Conservation (phyloP, 225 moss, liverwort and hornwort species). For the Bryoerythrophyllum caledonicum region DNA sequence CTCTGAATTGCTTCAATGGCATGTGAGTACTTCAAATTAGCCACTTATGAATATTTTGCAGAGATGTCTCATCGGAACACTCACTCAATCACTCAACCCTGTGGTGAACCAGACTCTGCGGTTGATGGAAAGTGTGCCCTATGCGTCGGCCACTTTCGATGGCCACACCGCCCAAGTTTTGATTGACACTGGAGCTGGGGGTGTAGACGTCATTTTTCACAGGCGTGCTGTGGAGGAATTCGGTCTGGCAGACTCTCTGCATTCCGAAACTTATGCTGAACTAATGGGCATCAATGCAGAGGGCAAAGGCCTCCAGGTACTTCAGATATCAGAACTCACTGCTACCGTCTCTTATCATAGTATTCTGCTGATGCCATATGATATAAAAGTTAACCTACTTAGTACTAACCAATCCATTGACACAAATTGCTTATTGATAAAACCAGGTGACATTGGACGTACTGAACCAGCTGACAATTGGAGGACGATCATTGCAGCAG, state of each 20-base stretch:
- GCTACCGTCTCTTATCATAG: background rate
- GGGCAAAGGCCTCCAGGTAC: constrained; percentile 67
- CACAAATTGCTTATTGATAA: background rate
- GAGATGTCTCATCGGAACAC: background rate
- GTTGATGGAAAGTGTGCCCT: constrained; percentile 81
- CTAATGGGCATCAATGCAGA: constrained; percentile 71
- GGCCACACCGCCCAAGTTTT: constrained; percentile 65
- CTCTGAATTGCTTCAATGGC: constrained; percentile 56
- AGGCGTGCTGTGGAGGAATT: constrained; percentile 69
- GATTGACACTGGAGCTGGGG: constrained; percentile 91
- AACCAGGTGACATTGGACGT: constrained; percentile 66
- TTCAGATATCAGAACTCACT: too few relatives aligned
- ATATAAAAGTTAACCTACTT: background rate
- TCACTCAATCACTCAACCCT: background rate
- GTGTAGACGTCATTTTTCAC: constrained; percentile 85
- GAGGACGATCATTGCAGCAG: constrained; percentile 57
- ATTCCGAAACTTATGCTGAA: constrained; percentile 51
- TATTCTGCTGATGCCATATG: background rate
- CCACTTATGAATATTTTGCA: background rate
- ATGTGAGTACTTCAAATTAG: constrained; percentile 43
- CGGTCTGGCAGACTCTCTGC: constrained; percentile 36
- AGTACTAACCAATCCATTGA: background rate
- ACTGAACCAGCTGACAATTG: constrained; percentile 58
- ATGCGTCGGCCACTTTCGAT: constrained; percentile 69
- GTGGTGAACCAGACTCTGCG: constrained; percentile 55